Conservation (phyloP, 306 rosid genomes). For the Hippophae rhamnoides region DNA sequence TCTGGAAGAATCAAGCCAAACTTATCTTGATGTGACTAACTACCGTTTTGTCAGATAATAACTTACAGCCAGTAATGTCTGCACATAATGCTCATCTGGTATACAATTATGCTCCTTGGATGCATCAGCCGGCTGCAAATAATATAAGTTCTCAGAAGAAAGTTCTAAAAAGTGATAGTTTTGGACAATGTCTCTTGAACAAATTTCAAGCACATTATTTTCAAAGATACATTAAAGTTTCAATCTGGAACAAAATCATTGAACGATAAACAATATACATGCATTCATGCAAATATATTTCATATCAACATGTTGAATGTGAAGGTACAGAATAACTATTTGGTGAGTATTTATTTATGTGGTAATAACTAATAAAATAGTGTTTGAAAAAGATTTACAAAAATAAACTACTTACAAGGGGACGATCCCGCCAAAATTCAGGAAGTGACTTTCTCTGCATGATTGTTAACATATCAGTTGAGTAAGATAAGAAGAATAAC, state of each 20-base stretch:
- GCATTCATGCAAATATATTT: no score
- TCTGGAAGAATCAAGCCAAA: not conserved
- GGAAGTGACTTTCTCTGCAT: constrained; percentile 88
- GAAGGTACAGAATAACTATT: no score
- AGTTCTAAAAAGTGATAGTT: no score
- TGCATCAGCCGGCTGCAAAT: not conserved
- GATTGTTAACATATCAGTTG: constrained; percentile 18
- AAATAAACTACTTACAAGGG: constrained; percentile 52
- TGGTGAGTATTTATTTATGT: no score
- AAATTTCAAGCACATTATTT: no score
- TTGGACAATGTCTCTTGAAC: no score
- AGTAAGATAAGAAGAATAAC: constrained; percentile 19
- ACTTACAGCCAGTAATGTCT: not conserved
- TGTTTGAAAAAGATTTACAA: no score
- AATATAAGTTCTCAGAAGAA: not conserved
- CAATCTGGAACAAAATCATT: no score
- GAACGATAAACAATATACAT: not conserved
- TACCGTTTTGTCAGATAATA: not conserved
- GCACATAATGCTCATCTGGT: not conserved
- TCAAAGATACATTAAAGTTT: no score
- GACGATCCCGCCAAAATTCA: constrained; percentile 93
- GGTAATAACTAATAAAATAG: no score
- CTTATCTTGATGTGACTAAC: not conserved
- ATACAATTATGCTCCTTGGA: not conserved
- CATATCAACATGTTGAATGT: no score